Conservation (phyloP, 2,329 filamentous ascomycete species). For the Xylaria digitata region DNA sequence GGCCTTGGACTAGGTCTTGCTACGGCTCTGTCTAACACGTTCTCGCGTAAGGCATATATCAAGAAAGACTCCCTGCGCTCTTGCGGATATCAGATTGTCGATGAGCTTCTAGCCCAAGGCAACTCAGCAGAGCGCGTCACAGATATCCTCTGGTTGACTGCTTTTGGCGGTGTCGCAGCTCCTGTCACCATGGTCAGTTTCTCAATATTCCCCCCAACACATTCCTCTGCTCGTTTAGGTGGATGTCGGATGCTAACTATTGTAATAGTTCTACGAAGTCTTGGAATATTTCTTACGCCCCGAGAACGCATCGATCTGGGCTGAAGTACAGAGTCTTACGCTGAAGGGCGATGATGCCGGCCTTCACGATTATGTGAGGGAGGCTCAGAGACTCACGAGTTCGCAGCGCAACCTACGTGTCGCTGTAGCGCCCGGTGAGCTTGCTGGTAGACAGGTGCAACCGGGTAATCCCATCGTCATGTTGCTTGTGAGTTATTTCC, state of each 20-base stretch:
- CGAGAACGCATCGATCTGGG: conserved; percentile 56
- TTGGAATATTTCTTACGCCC: conserved; percentile 56
- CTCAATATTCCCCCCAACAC: not conserved
- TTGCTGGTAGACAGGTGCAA: conserved; percentile 55
- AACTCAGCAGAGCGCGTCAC: conserved; percentile 50
- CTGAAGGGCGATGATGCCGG: conserved; percentile 51
- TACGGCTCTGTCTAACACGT: conserved; percentile 45
- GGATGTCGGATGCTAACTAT: conserved; percentile 13
- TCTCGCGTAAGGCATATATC: conserved; percentile 48
- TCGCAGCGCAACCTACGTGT: conserved; percentile 55
- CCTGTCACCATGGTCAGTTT: conserved; percentile 53
- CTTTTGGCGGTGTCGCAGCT: conserved; percentile 56
- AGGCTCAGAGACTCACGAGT: conserved; percentile 56
- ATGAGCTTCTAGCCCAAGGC: conserved; percentile 52
- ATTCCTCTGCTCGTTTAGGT: not conserved
- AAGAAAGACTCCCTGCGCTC: conserved; percentile 54
- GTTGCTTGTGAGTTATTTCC: conserved; percentile 52
- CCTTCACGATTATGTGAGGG: conserved; percentile 54
- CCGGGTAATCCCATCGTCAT: conserved; percentile 56
- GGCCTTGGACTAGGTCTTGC: conserved; percentile 47
- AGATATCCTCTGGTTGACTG: conserved; percentile 54
- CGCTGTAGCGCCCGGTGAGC: conserved; percentile 48
- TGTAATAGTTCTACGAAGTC: conserved; percentile 57
- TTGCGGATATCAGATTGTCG: conserved; percentile 54
- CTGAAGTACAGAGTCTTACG: conserved; percentile 56